Evolutionary conservation across 495 filamentous ascomycete species (phyloP).

Genomic region (Penicillium salamii): DNA sequence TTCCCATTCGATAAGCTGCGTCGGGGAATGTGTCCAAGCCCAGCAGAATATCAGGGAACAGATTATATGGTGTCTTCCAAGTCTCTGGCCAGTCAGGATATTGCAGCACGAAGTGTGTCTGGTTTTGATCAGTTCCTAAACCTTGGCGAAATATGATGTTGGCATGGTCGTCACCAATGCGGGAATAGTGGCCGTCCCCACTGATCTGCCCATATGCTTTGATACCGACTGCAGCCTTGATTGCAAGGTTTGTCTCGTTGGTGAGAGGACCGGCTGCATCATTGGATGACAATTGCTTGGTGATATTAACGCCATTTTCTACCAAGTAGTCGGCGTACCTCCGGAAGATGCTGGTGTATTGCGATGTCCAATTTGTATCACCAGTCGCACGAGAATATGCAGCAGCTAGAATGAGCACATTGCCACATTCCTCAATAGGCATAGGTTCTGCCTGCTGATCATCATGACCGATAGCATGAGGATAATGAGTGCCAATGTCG

Average conservation of each 20-base stretch:
- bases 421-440: slow-evolving; percentile 49
- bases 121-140: slow-evolving; percentile 30
- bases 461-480: slow-evolving; percentile 48
- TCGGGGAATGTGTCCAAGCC: slow-evolving; percentile 38
- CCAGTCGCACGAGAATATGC: slow-evolving; percentile 43
- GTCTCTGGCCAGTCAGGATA: slow-evolving; percentile 34
- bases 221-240: slow-evolving; percentile 55
- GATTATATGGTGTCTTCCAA: slow-evolving; percentile 45
- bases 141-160: slow-evolving; percentile 37
- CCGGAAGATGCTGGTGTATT: slow-evolving; percentile 35
- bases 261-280: slow-evolving; percentile 49
- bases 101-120: slow-evolving; percentile 45
- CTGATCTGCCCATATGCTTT: slow-evolving; percentile 46
- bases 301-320: slow-evolving; percentile 45
- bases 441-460: slow-evolving; percentile 43
- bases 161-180: slow-evolving; percentile 37
- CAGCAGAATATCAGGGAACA: slow-evolving; percentile 46
- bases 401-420: slow-evolving; percentile 42
- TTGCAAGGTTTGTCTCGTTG: slow-evolving; percentile 57
- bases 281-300: slow-evolving; percentile 52
- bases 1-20: slow-evolving; percentile 37
- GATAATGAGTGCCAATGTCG: slow-evolving; percentile 46
- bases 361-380: slow-evolving; percentile 31
- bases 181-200: slow-evolving; percentile 36
- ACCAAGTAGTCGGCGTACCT: slow-evolving; percentile 53